phyloP scores from a whole-genome alignment of 768 basidiomycete species.

The Mycena indigotica region DNA sequence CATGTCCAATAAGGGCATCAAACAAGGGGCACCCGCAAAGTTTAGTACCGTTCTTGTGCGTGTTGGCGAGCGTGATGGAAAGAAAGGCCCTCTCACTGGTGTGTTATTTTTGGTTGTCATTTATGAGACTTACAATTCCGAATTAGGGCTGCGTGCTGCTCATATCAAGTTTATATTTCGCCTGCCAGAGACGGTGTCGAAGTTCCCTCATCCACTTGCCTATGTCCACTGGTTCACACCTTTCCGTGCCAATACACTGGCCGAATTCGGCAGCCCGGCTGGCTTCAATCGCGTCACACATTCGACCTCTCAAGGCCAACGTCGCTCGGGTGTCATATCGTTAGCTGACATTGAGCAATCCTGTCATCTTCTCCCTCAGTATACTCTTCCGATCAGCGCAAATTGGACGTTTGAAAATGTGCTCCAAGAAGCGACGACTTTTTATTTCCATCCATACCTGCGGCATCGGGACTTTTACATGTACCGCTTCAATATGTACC shows the following conservation, averaged over 20 bases:
- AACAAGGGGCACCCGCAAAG: not conserved
- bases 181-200: not conserved
- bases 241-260: not conserved
- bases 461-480: not conserved
- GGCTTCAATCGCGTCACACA: not conserved
- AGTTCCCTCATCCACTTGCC: not conserved
- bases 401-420: not conserved
- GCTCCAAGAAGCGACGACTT: not conserved
- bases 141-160: not conserved
- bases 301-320: not conserved
- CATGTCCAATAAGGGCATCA: not conserved
- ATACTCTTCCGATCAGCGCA: not conserved
- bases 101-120: not conserved
- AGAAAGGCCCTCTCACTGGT: not conserved
- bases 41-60: not conserved
- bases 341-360: not conserved
- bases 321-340: not conserved
- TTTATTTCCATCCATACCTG: slow-evolving; percentile 1
- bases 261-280: not conserved
- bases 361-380: not conserved
- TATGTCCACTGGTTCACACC: not conserved
- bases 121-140: not conserved
- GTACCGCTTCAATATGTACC: not conserved
- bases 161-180: not conserved
- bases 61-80: not conserved